Evolutionary conservation across 208 protist genomes (phyloP).

Genomic region (Angomonas deanei): DNA sequence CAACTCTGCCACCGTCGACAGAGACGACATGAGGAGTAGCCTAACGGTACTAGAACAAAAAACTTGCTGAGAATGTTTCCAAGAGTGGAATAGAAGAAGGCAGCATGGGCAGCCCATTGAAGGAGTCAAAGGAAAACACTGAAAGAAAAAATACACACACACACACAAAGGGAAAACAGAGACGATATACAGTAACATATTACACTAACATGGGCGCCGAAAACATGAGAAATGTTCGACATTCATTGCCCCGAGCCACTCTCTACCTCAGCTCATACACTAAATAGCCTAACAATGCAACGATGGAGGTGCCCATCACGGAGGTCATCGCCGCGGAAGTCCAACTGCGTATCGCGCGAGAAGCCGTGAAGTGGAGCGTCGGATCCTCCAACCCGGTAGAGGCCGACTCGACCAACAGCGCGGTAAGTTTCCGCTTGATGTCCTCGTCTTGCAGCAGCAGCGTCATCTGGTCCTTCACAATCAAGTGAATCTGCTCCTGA

Average conservation of each 20-base stretch:
- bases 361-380: conserved; percentile 53
- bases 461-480: conserved; percentile 70
- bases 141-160: no score
- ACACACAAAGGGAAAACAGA: no score
- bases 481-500: conserved; percentile 69
- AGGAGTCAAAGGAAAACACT: no score
- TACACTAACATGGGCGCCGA: no score
- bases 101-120: no score
- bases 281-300: not conserved
- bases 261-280: not conserved
- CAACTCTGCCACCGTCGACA: conserved; percentile 38
- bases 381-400: conserved; percentile 41
- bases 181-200: no score
- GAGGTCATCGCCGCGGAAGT: conserved; percentile 38
- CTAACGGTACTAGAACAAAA: not conserved
- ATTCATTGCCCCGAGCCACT: no score
- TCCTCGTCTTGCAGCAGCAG: conserved; percentile 49
- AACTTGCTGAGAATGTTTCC: not conserved
- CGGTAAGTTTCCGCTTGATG: conserved; percentile 46
- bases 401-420: conserved; percentile 54
- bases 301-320: not conserved
- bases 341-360: conserved; percentile 51
- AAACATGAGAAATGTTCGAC: no score
- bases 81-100: not conserved
- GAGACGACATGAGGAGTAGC: not conserved